phyloP scores from a whole-genome alignment of 495 filamentous ascomycete genomes.

The Aspergillus incahuasiensis region DNA sequence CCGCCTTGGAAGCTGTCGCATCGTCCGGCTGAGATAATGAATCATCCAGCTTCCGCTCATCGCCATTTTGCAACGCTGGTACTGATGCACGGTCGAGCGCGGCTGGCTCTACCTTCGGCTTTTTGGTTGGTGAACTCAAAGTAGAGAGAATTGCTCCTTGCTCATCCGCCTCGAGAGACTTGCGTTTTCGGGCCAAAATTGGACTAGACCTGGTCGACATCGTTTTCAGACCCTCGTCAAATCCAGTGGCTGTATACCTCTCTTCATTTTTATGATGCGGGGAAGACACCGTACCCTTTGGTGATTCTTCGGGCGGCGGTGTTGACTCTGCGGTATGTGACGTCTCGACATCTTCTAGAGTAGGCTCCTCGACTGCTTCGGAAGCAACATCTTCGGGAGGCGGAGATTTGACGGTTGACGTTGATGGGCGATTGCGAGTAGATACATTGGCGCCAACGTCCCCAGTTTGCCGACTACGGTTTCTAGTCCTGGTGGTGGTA shows the following conservation, averaged over 20 bases:
- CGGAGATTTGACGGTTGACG: constrained; percentile 7
- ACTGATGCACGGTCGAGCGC: constrained; percentile 21
- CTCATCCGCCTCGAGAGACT: constrained; percentile 26
- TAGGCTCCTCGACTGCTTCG: background rate
- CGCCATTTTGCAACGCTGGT: constrained; percentile 21
- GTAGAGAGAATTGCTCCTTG: constrained; percentile 13
- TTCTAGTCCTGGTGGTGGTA: constrained; percentile 16
- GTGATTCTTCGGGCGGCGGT: constrained; percentile 4
- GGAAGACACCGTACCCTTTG: constrained; percentile 9
- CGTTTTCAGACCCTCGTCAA: background rate
- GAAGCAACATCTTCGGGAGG: constrained; percentile 9
- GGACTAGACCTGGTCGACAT: constrained; percentile 12
- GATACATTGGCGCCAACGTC: constrained; percentile 8
- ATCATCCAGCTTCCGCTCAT: constrained; percentile 13
- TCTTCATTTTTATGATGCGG: constrained; percentile 4
- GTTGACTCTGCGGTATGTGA: background rate
- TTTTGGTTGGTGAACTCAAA: constrained; percentile 22
- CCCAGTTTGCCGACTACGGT: constrained; percentile 11
- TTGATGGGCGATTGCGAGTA: background rate
- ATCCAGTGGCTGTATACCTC: background rate
- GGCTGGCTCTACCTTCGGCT: constrained; percentile 29
- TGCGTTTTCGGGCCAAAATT: constrained; percentile 26
- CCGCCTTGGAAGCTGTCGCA: constrained; percentile 12
- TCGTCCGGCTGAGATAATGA: constrained; percentile 19
- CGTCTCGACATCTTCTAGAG: background rate